phyloP scores from a whole-genome alignment of 1,139 yeast species.

The Scheffersomyces cryptocercus region DNA sequence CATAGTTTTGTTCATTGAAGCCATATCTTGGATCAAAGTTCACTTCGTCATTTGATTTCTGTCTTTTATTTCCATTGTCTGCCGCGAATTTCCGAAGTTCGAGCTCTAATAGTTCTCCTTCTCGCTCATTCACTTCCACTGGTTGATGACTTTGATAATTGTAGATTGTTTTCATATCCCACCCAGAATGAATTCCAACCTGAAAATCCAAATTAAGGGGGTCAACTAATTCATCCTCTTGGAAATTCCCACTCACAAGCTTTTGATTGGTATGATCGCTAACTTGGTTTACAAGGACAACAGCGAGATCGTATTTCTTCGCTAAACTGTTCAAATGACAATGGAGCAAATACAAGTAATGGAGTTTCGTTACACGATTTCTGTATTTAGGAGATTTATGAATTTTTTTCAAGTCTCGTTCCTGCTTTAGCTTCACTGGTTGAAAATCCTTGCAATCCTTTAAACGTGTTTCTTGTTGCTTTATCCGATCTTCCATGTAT shows the following conservation, averaged over 20 bases:
- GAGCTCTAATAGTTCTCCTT: slow-evolving; percentile 3
- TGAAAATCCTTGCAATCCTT: slow-evolving; percentile 16
- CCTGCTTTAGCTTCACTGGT: slow-evolving; percentile 26
- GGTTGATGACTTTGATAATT: slow-evolving; percentile 10
- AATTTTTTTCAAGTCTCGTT: slow-evolving; percentile 28
- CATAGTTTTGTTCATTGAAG: slow-evolving; percentile 8
- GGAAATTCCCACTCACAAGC: slow-evolving; percentile 4
- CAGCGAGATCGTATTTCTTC: slow-evolving; percentile 49
- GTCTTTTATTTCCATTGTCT: slow-evolving; percentile 6
- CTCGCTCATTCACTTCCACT: slow-evolving; percentile 1
- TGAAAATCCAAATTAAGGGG: slow-evolving; percentile 66
- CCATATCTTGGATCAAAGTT: slow-evolving; percentile 10
- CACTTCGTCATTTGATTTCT: slow-evolving; percentile 2
- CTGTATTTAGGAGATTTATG: slow-evolving; percentile 30
- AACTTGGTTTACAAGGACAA: slow-evolving; percentile 81
- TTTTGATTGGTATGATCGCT: slow-evolving; percentile 43
- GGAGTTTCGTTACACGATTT: slow-evolving; percentile 34
- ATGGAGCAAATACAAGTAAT: slow-evolving; percentile 47
- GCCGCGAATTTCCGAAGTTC: background rate
- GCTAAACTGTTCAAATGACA: slow-evolving; percentile 55
- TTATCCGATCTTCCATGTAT: slow-evolving; percentile 24
- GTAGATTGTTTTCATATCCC: slow-evolving; percentile 52
- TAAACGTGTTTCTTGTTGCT: slow-evolving; percentile 22
- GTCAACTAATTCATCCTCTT: slow-evolving; percentile 20
- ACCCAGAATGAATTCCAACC: slow-evolving; percentile 71